These are phyloP conservation scores for Miamiensis avidus DNA, from an alignment of 169 alveolate genomes.

Conservation along the genomic window DNA sequence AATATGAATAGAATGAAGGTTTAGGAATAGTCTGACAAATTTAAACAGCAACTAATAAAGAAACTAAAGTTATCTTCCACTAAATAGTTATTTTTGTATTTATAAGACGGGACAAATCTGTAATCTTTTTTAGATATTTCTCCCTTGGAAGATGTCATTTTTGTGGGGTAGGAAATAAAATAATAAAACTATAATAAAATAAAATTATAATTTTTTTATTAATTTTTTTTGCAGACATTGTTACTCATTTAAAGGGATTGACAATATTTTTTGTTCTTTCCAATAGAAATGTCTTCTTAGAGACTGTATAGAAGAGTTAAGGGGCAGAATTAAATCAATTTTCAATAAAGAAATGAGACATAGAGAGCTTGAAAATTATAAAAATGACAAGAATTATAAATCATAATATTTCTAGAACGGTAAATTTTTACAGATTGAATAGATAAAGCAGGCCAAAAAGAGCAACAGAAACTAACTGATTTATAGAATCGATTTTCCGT, in stretches of 20 bases:
- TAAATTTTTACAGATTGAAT: background rate
- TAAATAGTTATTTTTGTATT: background rate
- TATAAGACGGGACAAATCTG: background rate
- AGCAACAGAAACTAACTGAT: no score
- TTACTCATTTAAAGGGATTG: background rate
- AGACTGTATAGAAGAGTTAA: background rate
- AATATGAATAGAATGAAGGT: background rate
- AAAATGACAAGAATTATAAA: background rate
- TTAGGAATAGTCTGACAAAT: background rate
- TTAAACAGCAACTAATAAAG: no score
- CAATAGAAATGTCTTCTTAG: no score
- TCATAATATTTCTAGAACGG: background rate
- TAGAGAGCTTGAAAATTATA: background rate
- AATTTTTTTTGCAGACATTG: no score
- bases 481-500: no score
- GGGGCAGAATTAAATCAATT: background rate
- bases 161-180: background rate
- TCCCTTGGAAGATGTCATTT: background rate
- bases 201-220: no score
- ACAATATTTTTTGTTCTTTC: background rate
- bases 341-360: background rate
- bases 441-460: no score
- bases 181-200: no score
- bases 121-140: background rate
- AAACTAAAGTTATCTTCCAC: background rate